Evolutionary conservation across 139 green algal genomes (phyloP).

Genomic region (Chlorella sp.): DNA sequence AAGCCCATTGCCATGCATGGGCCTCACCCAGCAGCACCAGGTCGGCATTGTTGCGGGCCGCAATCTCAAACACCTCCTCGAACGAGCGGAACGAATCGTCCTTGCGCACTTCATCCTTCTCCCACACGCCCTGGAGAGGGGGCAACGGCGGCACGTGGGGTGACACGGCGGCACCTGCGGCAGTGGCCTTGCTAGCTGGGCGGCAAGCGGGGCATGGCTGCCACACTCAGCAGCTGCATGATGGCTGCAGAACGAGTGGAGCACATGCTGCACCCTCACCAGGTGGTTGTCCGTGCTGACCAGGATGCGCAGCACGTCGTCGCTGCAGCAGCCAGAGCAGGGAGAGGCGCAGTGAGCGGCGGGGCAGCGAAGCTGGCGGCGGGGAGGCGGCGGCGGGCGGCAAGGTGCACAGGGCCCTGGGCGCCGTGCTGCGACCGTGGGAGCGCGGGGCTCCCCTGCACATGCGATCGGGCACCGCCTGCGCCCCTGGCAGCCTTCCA

Average conservation of each 20-base stretch:
- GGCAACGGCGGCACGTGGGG: no score
- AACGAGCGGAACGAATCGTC: slow-evolving; percentile 96
- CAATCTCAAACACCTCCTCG: slow-evolving; percentile 88
- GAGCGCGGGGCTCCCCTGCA: no score
- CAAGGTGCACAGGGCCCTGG: not conserved
- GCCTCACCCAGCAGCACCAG: slow-evolving; percentile 87
- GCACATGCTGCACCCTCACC: no score
- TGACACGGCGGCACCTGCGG: no score
- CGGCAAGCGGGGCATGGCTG: no score
- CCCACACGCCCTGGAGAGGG: slow-evolving; percentile 87
- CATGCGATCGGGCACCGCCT: not conserved
- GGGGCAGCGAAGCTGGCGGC: not conserved
- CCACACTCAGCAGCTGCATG: no score
- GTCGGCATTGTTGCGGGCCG: slow-evolving; percentile 75
- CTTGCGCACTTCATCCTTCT: slow-evolving; percentile 92
- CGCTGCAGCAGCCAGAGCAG: no score
- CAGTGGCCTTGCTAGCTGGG: no score
- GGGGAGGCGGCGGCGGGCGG: not conserved
- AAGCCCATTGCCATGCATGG: no score
- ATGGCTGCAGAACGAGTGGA: no score
- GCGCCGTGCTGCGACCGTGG: no score
- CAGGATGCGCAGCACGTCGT: slow-evolving; percentile 78
- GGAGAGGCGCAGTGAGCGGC: not conserved
- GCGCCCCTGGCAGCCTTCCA: not conserved
- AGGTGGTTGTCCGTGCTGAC: slow-evolving; percentile 98